Conservation (phyloP, 305 asterid genomes). For the Fraxinus baroniana region DNA sequence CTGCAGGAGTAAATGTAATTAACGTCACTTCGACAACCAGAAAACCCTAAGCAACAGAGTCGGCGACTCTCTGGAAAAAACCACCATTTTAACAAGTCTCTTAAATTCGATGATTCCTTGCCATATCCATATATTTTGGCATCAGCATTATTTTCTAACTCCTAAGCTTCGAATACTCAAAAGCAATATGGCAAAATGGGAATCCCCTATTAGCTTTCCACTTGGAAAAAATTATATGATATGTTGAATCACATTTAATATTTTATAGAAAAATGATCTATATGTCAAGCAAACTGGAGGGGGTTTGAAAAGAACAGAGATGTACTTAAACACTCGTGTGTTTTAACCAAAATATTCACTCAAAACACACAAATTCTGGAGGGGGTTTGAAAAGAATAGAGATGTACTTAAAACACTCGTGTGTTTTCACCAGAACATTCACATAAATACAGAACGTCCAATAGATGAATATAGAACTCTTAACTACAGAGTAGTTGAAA, state of each 20-base stretch:
- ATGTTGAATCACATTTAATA: conserved; percentile 1
- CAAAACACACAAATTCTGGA: not conserved
- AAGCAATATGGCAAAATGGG: conserved; percentile 16
- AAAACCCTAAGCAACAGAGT: not conserved
- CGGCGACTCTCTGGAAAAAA: conserved; percentile 7
- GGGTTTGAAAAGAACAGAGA: conserved; percentile 12
- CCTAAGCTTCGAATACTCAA: not conserved
- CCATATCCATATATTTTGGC: conserved; percentile 2
- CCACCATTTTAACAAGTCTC: not conserved
- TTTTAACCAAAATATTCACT: conserved; percentile 7
- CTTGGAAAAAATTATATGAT: not conserved
- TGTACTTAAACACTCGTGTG: not conserved
- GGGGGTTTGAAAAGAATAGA: no score
- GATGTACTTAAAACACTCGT: not conserved
- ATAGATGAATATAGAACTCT: not conserved
- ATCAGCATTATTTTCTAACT: not conserved
- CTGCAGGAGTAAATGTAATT: conserved; percentile 46
- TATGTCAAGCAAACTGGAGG: conserved; percentile 5
- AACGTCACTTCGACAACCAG: conserved; percentile 23
- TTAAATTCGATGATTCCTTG: conserved; percentile 1
- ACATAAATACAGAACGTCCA: not conserved
- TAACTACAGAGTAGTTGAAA: conserved; percentile 14
- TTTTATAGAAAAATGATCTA: not conserved
- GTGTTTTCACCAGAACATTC: not conserved
- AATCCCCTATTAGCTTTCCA: not conserved